A percentile compares a stretch with the other conserved stretches of the same genome.
Conservation (phyloP, 2,329 filamentous ascomycete species). For the Intubia oerlemansii region DNA sequence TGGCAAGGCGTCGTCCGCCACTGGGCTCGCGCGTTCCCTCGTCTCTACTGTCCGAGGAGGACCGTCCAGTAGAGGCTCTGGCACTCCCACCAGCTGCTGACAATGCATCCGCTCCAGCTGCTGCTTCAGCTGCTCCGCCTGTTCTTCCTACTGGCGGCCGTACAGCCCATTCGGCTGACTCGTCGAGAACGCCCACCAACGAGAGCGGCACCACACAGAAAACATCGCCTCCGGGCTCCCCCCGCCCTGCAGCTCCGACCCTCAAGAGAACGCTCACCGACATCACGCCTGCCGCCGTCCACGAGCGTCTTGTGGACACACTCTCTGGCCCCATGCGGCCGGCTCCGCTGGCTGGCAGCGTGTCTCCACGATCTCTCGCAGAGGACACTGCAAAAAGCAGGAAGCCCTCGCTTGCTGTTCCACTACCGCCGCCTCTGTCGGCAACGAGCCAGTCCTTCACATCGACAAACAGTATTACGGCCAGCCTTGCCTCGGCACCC, state of each 20-base stretch:
- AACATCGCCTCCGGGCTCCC: conserved; percentile 31
- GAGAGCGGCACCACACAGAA: conserved; percentile 29
- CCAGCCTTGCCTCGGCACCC: conserved; percentile 33
- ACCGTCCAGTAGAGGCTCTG: too few species aligned
- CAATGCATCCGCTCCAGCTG: too few species aligned
- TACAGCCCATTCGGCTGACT: too few species aligned
- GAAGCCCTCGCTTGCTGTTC: too few species aligned
- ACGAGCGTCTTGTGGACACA: conserved; percentile 68
- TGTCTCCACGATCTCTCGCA: conserved; percentile 1
- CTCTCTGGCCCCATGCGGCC: conserved; percentile 56
- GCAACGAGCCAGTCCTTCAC: conserved; percentile 14
- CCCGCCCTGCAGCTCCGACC: conserved; percentile 47
- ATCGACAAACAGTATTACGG: conserved; percentile 20
- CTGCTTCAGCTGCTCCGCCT: too few species aligned
- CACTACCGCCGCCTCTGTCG: background rate
- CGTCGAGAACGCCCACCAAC: conserved; percentile 32
- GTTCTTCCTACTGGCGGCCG: too few species aligned
- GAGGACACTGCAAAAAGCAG: conserved; percentile 2
- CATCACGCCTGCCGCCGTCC: conserved; percentile 48
- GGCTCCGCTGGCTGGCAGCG: background rate
- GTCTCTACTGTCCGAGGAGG: too few species aligned
- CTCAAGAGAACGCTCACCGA: conserved; percentile 86
- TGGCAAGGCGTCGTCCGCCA: too few species aligned
- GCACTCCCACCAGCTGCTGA: too few species aligned
- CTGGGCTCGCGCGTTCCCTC: too few species aligned